These are phyloP conservation scores for Salix arbutifolia DNA, from an alignment of 345 rosid genomes.

Conservation along the genomic window DNA sequence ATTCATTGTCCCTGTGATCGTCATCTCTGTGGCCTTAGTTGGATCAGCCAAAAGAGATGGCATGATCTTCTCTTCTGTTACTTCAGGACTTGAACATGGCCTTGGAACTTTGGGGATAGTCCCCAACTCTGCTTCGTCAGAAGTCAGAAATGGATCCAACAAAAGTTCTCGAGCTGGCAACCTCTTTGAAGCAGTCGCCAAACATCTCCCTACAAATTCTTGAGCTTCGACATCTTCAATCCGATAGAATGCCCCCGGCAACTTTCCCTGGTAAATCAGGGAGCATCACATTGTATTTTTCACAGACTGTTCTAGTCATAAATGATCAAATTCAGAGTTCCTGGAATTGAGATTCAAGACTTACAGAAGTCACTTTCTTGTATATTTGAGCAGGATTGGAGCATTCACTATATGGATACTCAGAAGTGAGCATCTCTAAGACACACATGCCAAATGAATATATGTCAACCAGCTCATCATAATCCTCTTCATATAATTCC, in stretches of 20 bases:
- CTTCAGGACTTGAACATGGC: slow-evolving; percentile 30
- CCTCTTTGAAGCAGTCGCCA: slow-evolving; percentile 63
- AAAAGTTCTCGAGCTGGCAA: slow-evolving; percentile 71
- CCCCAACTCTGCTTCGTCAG: slow-evolving; percentile 33
- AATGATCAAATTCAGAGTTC: background rate
- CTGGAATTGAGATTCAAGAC: background rate
- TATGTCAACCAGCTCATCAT: slow-evolving; percentile 28
- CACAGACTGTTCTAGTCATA: background rate
- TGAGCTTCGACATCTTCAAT: slow-evolving; percentile 63
- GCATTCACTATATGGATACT: slow-evolving; percentile 33
- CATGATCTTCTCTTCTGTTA: slow-evolving; percentile 20
- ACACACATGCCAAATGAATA: slow-evolving; percentile 35
- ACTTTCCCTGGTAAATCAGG: slow-evolving; percentile 55
- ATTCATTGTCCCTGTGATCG: slow-evolving; percentile 71
- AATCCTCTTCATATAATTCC: slow-evolving; percentile 31
- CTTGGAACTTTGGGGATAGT: slow-evolving; percentile 26
- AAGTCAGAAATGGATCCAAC: slow-evolving; percentile 59
- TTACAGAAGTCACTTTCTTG: slow-evolving; percentile 34
- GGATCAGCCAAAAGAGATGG: slow-evolving; percentile 35
- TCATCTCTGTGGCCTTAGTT: slow-evolving; percentile 56
- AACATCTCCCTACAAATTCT: slow-evolving; percentile 71
- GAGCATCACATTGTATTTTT: background rate
- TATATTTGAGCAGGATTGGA: slow-evolving; percentile 35
- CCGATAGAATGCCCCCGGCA: slow-evolving; percentile 72
- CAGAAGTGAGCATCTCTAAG: slow-evolving; percentile 30